phyloP scores from a whole-genome alignment of 768 basidiomycete genomes.

The Calocera cornea region DNA sequence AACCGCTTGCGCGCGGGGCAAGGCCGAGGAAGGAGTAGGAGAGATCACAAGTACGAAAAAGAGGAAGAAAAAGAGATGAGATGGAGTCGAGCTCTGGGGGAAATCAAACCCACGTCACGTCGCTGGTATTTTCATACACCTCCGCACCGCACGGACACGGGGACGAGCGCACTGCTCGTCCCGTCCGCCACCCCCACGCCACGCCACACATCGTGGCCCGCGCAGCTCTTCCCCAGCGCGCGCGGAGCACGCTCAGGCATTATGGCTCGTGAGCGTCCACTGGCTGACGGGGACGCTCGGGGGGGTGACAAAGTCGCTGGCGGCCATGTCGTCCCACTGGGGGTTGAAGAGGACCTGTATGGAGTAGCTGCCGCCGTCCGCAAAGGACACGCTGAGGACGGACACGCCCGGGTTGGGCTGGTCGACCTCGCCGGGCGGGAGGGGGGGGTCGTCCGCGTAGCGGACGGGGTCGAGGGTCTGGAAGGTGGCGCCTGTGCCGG shows the following conservation, averaged over 20 bases:
- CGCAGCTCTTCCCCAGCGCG: neutral
- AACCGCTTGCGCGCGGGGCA: neutral
- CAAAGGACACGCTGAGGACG: slow-evolving; percentile 54
- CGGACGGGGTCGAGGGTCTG: slow-evolving; percentile 41
- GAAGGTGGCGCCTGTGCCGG: slow-evolving; percentile 44
- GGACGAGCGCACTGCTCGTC: neutral
- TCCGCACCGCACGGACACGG: neutral
- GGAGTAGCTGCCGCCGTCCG: slow-evolving; percentile 56
- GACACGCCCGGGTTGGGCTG: slow-evolving; percentile 65
- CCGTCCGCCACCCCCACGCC: neutral
- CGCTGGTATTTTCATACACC: neutral
- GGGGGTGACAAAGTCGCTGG: slow-evolving; percentile 53
- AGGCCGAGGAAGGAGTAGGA: neutral
- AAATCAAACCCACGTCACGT: neutral
- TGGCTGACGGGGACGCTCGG: slow-evolving; percentile 49
- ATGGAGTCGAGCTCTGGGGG: neutral
- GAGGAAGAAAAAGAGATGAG: neutral
- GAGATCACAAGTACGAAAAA: neutral
- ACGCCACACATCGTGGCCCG: neutral
- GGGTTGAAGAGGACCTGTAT: slow-evolving; percentile 85
- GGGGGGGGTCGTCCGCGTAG: slow-evolving; percentile 45
- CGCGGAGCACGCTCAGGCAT: slow-evolving; percentile 19
- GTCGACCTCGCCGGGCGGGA: slow-evolving; percentile 46
- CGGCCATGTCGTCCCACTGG: slow-evolving; percentile 66
- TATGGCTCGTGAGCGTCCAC: slow-evolving; percentile 74